phyloP scores from a whole-genome alignment of 73 alveolate genomes.

The Tetrahymena thermophila region DNA sequence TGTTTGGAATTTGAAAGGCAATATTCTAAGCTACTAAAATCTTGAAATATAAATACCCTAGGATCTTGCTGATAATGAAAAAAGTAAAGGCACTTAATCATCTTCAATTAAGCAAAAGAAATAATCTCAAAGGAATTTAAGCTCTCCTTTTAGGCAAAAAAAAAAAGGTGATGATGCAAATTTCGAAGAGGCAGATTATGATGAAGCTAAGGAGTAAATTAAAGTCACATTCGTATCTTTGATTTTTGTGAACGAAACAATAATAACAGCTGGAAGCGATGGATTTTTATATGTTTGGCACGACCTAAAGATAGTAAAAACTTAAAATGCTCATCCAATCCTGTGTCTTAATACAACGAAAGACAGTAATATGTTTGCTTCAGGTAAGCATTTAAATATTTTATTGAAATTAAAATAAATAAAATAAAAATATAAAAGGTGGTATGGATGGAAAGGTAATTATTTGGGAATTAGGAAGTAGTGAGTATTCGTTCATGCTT shows the following conservation, averaged over 20 bases:
- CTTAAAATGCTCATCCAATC: slow-evolving; percentile 75
- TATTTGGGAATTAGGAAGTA: slow-evolving; percentile 53
- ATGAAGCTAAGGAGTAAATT: slow-evolving; percentile 2
- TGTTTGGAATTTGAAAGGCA: slow-evolving; percentile 62
- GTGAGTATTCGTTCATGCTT: slow-evolving; percentile 31
- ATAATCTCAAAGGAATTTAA: neutral
- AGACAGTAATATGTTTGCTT: slow-evolving; percentile 55
- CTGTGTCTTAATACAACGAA: slow-evolving; percentile 62
- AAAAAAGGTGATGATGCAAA: slow-evolving; percentile 3
- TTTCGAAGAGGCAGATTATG: slow-evolving; percentile 11
- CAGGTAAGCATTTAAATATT: slow-evolving; percentile 10
- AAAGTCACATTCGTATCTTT: slow-evolving; percentile 22
- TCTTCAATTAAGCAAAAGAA: neutral
- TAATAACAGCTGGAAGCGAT: slow-evolving; percentile 41
- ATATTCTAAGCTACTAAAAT: neutral
- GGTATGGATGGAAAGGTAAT: slow-evolving; percentile 79
- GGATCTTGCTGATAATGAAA: neutral
- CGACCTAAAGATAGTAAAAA: slow-evolving; percentile 55
- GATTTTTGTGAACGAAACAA: slow-evolving; percentile 32
- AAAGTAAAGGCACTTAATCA: neutral
- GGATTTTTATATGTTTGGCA: slow-evolving; percentile 57
- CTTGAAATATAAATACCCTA: neutral
- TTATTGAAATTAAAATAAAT: neutral
- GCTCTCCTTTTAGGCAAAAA: neutral
- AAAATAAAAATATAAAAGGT: neutral